Evolutionary conservation across 352 stramenopile genomes (phyloP).

Genomic region (Ophiocytium majus): DNA sequence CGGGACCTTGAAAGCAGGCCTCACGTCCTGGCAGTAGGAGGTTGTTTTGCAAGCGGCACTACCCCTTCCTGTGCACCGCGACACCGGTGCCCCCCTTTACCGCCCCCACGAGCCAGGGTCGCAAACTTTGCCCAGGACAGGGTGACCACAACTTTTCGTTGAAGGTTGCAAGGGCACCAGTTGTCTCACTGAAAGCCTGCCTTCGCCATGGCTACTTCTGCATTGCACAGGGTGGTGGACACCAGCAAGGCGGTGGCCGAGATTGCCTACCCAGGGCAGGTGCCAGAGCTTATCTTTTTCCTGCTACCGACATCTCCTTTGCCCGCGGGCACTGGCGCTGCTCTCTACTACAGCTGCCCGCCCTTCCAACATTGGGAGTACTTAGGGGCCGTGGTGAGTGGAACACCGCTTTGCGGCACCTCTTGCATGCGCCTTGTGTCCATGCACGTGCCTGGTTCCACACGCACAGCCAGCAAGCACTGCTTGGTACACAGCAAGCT

Average conservation of each 20-base stretch:
- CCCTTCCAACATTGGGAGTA: constrained; percentile 1
- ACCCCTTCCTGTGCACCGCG: no score
- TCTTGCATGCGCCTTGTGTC: constrained; percentile 39
- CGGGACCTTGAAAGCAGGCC: no score
- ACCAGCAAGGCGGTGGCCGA: not conserved
- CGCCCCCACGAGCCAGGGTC: no score
- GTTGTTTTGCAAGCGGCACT: no score
- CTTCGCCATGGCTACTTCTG: no score
- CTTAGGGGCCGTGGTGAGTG: not conserved
- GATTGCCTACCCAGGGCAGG: constrained; percentile 7
- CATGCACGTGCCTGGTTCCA: constrained; percentile 30
- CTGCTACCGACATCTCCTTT: constrained; percentile 49
- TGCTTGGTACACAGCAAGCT: not conserved
- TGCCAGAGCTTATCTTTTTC: constrained; percentile 56
- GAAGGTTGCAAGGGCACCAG: no score
- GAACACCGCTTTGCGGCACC: constrained; percentile 47
- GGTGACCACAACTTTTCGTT: no score
- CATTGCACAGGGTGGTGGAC: constrained; percentile 1
- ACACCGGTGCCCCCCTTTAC: no score
- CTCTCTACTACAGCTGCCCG: constrained; percentile 51
- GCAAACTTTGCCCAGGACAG: no score
- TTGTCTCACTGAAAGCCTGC: no score
- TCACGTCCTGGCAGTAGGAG: no score
- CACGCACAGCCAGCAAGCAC: constrained; percentile 51
- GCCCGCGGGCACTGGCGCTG: constrained; percentile 37